Evolutionary conservation across 202 grass and related monocot genomes (phyloP).

Genomic region (Setaria italica): DNA sequence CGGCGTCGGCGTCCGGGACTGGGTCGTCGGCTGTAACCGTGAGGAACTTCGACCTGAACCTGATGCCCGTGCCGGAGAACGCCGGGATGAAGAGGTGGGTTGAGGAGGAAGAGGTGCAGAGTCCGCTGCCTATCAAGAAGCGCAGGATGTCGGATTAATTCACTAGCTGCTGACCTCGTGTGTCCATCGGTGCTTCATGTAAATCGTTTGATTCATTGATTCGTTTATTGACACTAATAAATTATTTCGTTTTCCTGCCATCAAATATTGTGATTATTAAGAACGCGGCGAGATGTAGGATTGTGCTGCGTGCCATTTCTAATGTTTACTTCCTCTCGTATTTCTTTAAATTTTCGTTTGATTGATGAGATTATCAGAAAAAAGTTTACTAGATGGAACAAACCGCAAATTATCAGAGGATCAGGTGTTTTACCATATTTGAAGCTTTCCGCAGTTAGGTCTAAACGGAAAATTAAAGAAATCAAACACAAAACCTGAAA

Average conservation of each 20-base stretch:
- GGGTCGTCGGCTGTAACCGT: conserved; percentile 18
- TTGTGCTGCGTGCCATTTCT: neutral
- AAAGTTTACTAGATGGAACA: neutral
- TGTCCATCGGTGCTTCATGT: conserved; percentile 16
- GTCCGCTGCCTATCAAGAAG: conserved; percentile 69
- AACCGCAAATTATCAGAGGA: neutral
- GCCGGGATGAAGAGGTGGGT: conserved; percentile 46
- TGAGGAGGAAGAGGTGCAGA: conserved; percentile 76
- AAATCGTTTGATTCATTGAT: conserved; percentile 28
- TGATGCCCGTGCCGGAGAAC: conserved; percentile 54
- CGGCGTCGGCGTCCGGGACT: conserved; percentile 9
- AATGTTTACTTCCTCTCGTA: neutral
- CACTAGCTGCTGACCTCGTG: neutral
- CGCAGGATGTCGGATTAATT: conserved; percentile 21
- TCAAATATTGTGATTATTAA: neutral
- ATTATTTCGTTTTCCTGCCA: neutral
- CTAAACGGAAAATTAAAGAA: neutral
- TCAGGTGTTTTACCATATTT: neutral
- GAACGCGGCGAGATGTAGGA: neutral
- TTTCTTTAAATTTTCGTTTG: neutral
- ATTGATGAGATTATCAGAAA: neutral
- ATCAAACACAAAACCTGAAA: neutral
- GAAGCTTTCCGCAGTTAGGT: neutral
- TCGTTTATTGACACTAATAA: neutral
- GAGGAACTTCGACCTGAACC: conserved; percentile 87